phyloP scores from a whole-genome alignment of 345 rosid genomes.

The Carallia brachiata region DNA sequence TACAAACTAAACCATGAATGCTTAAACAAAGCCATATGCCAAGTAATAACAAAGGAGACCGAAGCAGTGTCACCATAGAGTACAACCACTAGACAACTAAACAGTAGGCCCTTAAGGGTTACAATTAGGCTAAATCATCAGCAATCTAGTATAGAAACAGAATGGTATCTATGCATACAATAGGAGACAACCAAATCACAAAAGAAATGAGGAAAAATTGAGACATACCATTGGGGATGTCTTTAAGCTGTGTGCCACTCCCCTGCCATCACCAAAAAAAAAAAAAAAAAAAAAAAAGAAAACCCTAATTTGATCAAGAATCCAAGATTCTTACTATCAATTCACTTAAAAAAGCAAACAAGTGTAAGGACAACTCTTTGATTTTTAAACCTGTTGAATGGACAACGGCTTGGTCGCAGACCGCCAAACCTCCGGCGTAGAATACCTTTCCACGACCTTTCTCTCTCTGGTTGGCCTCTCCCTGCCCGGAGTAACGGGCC shows the following conservation, averaged over 20 bases:
- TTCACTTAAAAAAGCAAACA: background rate
- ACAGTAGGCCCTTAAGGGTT: too few species aligned
- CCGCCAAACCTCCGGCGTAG: constrained; percentile 54
- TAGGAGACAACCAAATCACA: background rate
- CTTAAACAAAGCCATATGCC: too few species aligned
- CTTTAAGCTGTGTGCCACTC: constrained; percentile 77
- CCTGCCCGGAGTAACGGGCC: constrained; percentile 52
- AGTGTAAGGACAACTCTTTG: background rate
- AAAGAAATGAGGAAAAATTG: background rate
- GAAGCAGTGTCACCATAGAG: too few species aligned
- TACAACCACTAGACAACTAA: too few species aligned
- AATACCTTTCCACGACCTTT: constrained; percentile 84
- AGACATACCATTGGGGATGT: constrained; percentile 82
- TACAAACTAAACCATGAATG: too few species aligned
- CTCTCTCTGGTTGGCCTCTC: constrained; percentile 89
- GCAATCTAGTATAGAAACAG: too few species aligned
- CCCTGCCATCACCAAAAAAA: constrained; percentile 47
- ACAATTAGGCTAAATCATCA: too few species aligned
- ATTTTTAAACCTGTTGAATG: constrained; percentile 56
- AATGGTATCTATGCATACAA: background rate
- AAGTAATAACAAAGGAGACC: too few species aligned
- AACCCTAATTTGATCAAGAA: background rate
- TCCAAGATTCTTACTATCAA: background rate
- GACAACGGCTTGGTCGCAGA: constrained; percentile 57
- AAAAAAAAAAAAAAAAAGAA: background rate